phyloP scores from a whole-genome alignment of 2,329 filamentous ascomycete genomes.

The Monosporascus sp. region DNA sequence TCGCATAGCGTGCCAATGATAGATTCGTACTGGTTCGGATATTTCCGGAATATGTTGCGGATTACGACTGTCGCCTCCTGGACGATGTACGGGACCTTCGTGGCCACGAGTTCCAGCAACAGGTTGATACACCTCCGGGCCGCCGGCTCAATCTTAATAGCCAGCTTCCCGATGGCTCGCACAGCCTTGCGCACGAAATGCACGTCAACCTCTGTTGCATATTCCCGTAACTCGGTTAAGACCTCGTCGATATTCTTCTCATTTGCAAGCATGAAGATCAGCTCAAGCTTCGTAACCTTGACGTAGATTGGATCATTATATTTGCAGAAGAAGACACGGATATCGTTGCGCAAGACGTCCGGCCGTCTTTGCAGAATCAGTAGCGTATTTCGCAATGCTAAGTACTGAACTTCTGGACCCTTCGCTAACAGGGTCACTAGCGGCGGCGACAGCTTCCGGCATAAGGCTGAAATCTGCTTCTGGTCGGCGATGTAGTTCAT shows the following conservation, averaged over 20 bases:
- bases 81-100: conserved; percentile 98
- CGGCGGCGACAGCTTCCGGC: conserved; percentile 89
- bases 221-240: conserved; percentile 87
- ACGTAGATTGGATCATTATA: conserved; percentile 99
- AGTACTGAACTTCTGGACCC: conserved; percentile 95
- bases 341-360: conserved; percentile 92
- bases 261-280: conserved; percentile 97
- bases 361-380: conserved; percentile 89
- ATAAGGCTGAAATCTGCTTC: conserved; percentile 80
- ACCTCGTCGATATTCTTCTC: conserved; percentile 96
- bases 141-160: conserved; percentile 97
- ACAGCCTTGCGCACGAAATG: conserved; percentile 98
- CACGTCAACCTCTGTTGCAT: conserved; percentile 96
- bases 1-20: conserved; percentile 96
- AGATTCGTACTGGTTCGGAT: conserved; percentile 96
- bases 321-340: conserved; percentile 99
- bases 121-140: conserved; percentile 88
- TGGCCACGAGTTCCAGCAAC: conserved; percentile 85
- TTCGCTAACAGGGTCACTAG: conserved; percentile 93
- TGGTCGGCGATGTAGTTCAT: conserved; percentile 98
- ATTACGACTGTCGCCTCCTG: conserved; percentile 99
- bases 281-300: conserved; percentile 96
- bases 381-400: conserved; percentile 87
- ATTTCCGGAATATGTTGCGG: conserved; percentile 98
- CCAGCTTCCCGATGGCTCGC: conserved; percentile 92